Evolutionary conservation across 2,329 filamentous ascomycete genomes (phyloP), one percentile per base, ranked within the genome.

Genomic region (Aspergillus sp.): DNA sequence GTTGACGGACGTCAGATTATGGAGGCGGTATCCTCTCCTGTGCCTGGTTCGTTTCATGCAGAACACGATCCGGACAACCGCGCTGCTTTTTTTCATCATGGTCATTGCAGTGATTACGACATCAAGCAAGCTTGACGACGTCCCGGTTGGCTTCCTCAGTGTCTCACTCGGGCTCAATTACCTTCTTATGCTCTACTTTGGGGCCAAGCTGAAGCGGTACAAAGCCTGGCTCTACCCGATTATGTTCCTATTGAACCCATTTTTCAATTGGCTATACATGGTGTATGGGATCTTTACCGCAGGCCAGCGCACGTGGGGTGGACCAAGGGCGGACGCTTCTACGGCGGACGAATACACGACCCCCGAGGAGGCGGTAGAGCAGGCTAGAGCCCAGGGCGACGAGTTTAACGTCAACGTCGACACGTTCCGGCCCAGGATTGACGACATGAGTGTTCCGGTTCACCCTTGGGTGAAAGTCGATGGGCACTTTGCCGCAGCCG

Each of bases 241-340:
- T 41, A 95, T 96, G 86, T 96, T 95, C 55, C 64, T 94, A 29
- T 60, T 95, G 42, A 96, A 95, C 53, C 89, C 91, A 1, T 93
- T 96, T 54, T 88, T 95, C 71, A 96, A 96, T 61, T 96, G 89
- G 89, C 75, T 86, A 37, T 96, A 96, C 65, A 94, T 95, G 82
- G 82, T 94, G 2, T 94, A 95, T 57, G 88, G 86, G 27, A 93
- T 94, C 47, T 91, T 93, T 60, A 95, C 89, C 1, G 86, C 88
- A 17, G 86, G 88, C 13, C 86, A 94, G 57, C 74, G 89, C 43
- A 96, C 89, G 1, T 98, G 91, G 89, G 89, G 89, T 44, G 89
- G 89, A 0, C 91, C 89, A 8, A 75, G 89, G 49, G 86, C 86
- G 2, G 89, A 96, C 59, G 88, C 88, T 1, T 85, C 82, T 17